These are phyloP conservation scores for Saccharomyces hybrid DNA, from an alignment of 1,139 yeast genomes.

Conservation along the genomic window DNA sequence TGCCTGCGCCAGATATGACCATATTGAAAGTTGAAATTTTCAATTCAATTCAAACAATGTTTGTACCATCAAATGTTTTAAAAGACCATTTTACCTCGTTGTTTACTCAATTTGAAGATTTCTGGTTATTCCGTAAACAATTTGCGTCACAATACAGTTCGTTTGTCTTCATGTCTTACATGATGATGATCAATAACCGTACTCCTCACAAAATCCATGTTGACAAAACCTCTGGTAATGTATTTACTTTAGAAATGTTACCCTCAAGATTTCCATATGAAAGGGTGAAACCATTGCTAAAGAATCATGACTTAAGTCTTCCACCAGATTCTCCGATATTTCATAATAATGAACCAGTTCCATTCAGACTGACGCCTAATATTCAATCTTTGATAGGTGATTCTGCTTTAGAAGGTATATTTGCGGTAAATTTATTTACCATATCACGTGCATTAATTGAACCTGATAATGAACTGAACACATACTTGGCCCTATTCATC, in stretches of 20 bases:
- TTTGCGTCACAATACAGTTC: constrained; percentile 96
- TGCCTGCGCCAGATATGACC: constrained; percentile 87
- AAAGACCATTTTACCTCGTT: constrained; percentile 57
- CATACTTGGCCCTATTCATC: constrained; percentile 82
- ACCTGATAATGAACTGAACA: constrained; percentile 83
- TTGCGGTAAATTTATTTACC: constrained; percentile 75
- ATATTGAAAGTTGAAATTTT: constrained; percentile 86
- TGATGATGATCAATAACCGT: constrained; percentile 90
- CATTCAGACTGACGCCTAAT: constrained; percentile 94
- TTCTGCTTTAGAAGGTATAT: constrained; percentile 81
- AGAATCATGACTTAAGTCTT: constrained; percentile 47
- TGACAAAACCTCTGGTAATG: constrained; percentile 73
- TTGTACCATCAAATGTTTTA: constrained; percentile 81
- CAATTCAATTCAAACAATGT: constrained; percentile 76
- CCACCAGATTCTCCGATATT: constrained; percentile 76
- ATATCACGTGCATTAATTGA: constrained; percentile 86
- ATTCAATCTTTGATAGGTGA: constrained; percentile 91
- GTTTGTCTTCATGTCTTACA: constrained; percentile 82
- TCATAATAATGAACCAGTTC: constrained; percentile 90
- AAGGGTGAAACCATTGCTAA: constrained; percentile 36
- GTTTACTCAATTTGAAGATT: constrained; percentile 79
- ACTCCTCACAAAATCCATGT: constrained; percentile 91
- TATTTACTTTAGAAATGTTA: constrained; percentile 92
- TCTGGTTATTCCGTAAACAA: constrained; percentile 94
- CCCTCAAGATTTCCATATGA: constrained; percentile 54